Evolutionary conservation across 2,329 filamentous ascomycete genomes (phyloP), one percentile per base, ranked within the genome.

Genomic region (Sporothrix brasiliensis): DNA sequence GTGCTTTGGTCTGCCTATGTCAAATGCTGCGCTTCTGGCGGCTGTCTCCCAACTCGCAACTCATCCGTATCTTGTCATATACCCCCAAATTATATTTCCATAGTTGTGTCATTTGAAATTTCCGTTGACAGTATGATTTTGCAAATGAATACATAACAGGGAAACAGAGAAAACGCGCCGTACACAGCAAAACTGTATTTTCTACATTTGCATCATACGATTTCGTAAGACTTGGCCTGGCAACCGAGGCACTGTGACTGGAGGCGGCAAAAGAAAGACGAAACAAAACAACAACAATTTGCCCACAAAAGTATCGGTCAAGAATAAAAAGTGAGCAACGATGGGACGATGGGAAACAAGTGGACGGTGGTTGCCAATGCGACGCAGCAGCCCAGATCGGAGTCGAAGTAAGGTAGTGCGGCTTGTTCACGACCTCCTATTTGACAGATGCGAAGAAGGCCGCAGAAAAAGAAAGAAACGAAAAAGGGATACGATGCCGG

Each of bases 1-100:
- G 27, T 30, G 34, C 21, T 16, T 24, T 47, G 27, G 63, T 50
- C 19, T 66, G 65, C 30, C 39, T 49, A 21, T 67, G 39, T 34
- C 34, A 30, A 53, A 56, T 49, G 9, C 24, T 68, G 66, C 66
- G 66, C 66, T 68, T 68, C 66, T 13, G 66, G 66, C 66, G 66
- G 66, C 47, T 68, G 66, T 41, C 41, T 44, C 34, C 34, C 7
- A 34, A 9, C 34, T 44, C 50, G 30, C 34, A 27, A 47, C n/a
- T 65, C 2, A 34, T 39, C 47, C 4, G 24, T 9, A 2, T 52
- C 27, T 39, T 19, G 24, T 9, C 11, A 24, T 53, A 39, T 34
- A 16, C 27, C 27, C 49, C 19, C 63, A 67, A 16, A 21, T 27
- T 50, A 13, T 30, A 3, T 65, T 41, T 50, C 61, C 61, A 50